Evolutionary conservation across 768 basidiomycete genomes (phyloP), one percentile per base, ranked within the genome.

Genomic region (Pleurotus ostreatus): DNA sequence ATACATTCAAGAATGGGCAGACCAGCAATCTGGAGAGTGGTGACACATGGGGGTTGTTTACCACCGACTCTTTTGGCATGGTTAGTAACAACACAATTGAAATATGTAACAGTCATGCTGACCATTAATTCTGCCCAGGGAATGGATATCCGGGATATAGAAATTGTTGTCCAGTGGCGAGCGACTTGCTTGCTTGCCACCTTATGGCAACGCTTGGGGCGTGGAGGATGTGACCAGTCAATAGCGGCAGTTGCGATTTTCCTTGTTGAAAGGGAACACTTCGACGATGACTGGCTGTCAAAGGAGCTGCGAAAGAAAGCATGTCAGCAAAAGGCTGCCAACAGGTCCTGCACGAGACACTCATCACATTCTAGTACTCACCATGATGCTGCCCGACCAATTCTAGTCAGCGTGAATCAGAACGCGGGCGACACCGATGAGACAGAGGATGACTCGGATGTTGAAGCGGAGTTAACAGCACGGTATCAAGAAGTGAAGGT

Each of bases 31-130:
- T 62, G 34, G 11, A n/a, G 23, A 46, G 3, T n/a, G 57, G 60
- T 3, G 51, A 60, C 11, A 52, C 34, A 34, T 52, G 45, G 57
- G 51, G 57, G 6, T 30, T 62, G 25, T 56, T 40, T 38, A 49
- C 57, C 7, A 62, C 60, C 3, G 51, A 62, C 34, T 57, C 60
- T 1, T 60, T 59, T 47, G 61, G 61, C 5, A 60, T 62, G 56
- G 61, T 62, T n/a, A n/a, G 58, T 49, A 22, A n/a, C 37, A n/a
- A 47, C n/a, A 1, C 22, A 8, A 26, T 23, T 3, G n/a, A 3
- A 15, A 2, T 52, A n/a, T 18, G 4, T 23, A 8, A 58, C 41
- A 22, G 13, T 18, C n/a, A 23, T 26, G 39, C 25, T 15, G 25
- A 20, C 20, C 20, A 20, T 15, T 18, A 30, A 9, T 49, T 6